Base-by-base conservation (phyloP, 495 filamentous ascomycete species). In the Choiromyces venosus region DNA sequence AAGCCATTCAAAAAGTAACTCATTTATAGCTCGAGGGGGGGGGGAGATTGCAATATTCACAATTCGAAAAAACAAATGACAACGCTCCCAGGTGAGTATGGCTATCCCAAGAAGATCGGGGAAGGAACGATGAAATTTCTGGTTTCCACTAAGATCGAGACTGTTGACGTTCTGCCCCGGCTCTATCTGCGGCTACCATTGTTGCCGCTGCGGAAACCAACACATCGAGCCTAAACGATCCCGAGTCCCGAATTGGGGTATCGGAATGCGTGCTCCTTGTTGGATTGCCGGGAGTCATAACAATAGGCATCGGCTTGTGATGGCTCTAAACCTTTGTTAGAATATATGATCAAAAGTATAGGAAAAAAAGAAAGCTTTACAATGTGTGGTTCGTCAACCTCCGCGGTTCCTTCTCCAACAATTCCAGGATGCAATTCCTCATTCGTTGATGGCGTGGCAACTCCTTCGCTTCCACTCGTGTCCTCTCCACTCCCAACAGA, bases 401-500 rank as follows among this genome's bases (percentile, higher is more conserved):
- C 78, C 12, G 79, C 73, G 39, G 72, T 74, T 29, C 78, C 78
- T 39, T 80, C 79, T 36, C 79, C 79, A 14, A 80, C 71, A 66
- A 80, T 80, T 36, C 71, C 69, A 21, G 79, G 79, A 67, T 76
- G 73, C 33, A 80, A 46, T 46, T 71, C 78, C 40, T 80, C 79
- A 37, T 66, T 70, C 33, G 78, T 76, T 16, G 75, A 74, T 25
- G 79, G 79, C 5, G 79, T 80, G n/a, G 69, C 69, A 8, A 80
- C 69, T 35, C 79, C 78, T 35, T 80, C 79, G 25, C 79, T 80
- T 36, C 75, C 78, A 38, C 72, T 77, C 2, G 78, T 77, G 44
- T 80, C 79, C 10, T 46, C 42, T 19, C 74, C 75, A 46, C 78
- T 80, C 37, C 79, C 79, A 75, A 80, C 75, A 0, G 78, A 80